These are phyloP conservation scores for Blastobotrys aristatus DNA, from an alignment of 1,139 yeast species.

Conservation along the genomic window DNA sequence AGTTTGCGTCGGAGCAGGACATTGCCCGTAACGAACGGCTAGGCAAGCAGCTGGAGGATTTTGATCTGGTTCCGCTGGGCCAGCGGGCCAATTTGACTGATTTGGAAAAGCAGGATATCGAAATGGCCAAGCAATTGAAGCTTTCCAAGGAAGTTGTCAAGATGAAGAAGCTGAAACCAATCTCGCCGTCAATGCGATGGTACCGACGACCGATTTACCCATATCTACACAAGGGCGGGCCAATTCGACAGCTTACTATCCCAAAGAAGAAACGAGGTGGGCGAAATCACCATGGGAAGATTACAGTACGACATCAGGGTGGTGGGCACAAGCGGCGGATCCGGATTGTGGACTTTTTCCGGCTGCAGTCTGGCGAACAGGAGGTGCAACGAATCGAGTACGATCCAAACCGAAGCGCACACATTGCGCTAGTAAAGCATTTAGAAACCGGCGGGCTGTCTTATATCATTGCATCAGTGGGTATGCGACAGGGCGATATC, in stretches of 20 bases:
- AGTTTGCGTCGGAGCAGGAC: constrained; percentile 7
- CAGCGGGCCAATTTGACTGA: constrained; percentile 44
- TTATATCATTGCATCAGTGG: constrained; percentile 87
- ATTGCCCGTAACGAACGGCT: constrained; percentile 7
- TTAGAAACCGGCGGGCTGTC: constrained; percentile 56
- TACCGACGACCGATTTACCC: constrained; percentile 82
- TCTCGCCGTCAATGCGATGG: constrained; percentile 88
- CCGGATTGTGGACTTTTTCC: constrained; percentile 71
- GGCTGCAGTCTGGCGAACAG: constrained; percentile 66
- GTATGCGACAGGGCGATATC: constrained; percentile 84
- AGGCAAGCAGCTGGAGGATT: constrained; percentile 8
- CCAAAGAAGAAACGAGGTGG: constrained; percentile 77
- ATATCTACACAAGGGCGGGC: constrained; percentile 81
- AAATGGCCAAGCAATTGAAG: constrained; percentile 66
- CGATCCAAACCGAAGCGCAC: constrained; percentile 94
- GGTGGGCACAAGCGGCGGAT: constrained; percentile 93
- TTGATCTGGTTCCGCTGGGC: constrained; percentile 29
- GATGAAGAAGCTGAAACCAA: constrained; percentile 72
- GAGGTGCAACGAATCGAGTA: constrained; percentile 85
- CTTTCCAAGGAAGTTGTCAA: constrained; percentile 64
- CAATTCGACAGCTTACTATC: constrained; percentile 68
- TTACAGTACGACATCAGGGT: constrained; percentile 92
- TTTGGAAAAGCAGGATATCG: constrained; percentile 72
- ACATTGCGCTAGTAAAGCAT: constrained; percentile 79
- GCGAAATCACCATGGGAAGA: constrained; percentile 82